Evolutionary conservation across 306 rosid species (phyloP).

Genomic region (Cucurbita ficifolia): DNA sequence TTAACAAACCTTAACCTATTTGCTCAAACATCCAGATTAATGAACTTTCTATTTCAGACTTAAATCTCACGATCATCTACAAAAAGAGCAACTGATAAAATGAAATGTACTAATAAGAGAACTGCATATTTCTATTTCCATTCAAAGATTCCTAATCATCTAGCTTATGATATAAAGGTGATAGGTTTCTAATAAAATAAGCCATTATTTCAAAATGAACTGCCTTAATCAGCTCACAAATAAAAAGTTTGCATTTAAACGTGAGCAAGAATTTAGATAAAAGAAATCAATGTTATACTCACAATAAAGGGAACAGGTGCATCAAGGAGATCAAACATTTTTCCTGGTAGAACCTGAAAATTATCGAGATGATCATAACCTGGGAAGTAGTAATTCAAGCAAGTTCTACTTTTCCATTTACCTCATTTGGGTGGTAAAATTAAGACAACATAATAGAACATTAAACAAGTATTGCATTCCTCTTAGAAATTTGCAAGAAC

Average conservation of each 20-base stretch:
- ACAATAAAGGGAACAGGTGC: slow-evolving; percentile 97
- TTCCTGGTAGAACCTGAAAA: slow-evolving; percentile 68
- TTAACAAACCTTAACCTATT: neutral
- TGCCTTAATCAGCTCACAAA: neutral
- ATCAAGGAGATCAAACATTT: slow-evolving; percentile 81
- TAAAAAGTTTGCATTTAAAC: neutral
- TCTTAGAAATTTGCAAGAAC: neutral
- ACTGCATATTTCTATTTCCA: neutral
- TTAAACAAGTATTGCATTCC: neutral
- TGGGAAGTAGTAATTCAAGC: neutral
- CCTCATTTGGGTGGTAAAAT: neutral
- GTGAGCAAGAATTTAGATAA: neutral
- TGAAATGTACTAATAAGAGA: neutral
- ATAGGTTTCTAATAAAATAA: neutral
- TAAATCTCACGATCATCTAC: neutral
- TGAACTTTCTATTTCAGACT: neutral
- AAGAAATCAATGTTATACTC: slow-evolving; percentile 20
- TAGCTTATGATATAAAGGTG: neutral
- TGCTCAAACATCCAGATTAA: neutral
- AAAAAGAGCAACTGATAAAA: neutral
- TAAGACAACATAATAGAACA: neutral
- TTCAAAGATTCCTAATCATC: neutral
- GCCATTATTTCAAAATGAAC: neutral
- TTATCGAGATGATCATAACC: slow-evolving; percentile 7
- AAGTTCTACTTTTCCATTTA: neutral